phyloP scores from a whole-genome alignment of 192 early-diverging fungal species.

The Rhizophagus sp. region DNA sequence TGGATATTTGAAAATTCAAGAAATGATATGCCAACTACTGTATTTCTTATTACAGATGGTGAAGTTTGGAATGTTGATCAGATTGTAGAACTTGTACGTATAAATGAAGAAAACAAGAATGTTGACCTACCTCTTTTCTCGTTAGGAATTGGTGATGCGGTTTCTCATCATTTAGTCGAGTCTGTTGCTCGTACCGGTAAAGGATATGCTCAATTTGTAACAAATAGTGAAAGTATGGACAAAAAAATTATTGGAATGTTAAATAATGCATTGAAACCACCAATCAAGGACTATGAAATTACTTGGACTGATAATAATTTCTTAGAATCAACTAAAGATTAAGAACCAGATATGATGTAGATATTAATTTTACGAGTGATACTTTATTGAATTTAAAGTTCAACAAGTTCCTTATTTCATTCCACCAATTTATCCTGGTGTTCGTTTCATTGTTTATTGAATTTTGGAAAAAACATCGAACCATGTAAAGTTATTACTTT shows the following conservation, averaged over 20 bases:
- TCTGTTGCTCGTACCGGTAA: not conserved
- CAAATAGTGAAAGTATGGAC: slow-evolving; percentile 38
- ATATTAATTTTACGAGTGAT: too few species aligned
- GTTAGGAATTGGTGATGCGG: slow-evolving; percentile 47
- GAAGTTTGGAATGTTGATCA: slow-evolving; percentile 46
- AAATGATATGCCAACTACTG: slow-evolving; percentile 41
- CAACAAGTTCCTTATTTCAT: slow-evolving; percentile 11
- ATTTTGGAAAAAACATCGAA: not conserved
- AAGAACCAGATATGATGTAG: too few species aligned
- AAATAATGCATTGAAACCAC: slow-evolving; percentile 45
- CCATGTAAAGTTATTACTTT: not conserved
- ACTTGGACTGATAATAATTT: not conserved
- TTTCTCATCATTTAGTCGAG: slow-evolving; percentile 54
- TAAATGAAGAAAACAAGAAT: slow-evolving; percentile 6
- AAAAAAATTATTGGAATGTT: slow-evolving; percentile 54
- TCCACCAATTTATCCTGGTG: not conserved
- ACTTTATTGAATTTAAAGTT: not conserved
- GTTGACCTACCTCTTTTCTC: slow-evolving; percentile 44
- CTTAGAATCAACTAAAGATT: too few species aligned
- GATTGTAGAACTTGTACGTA: slow-evolving; percentile 36
- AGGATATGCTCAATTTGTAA: too few species aligned
- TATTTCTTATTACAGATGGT: slow-evolving; percentile 31
- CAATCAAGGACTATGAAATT: slow-evolving; percentile 48
- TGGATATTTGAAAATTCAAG: slow-evolving; percentile 30
- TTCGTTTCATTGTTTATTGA: slow-evolving; percentile 10